Evolutionary conservation across 116 monocot genomes (phyloP), one percentile per base, ranked within the genome.

Genomic region (Trichopus zeylanicus): DNA sequence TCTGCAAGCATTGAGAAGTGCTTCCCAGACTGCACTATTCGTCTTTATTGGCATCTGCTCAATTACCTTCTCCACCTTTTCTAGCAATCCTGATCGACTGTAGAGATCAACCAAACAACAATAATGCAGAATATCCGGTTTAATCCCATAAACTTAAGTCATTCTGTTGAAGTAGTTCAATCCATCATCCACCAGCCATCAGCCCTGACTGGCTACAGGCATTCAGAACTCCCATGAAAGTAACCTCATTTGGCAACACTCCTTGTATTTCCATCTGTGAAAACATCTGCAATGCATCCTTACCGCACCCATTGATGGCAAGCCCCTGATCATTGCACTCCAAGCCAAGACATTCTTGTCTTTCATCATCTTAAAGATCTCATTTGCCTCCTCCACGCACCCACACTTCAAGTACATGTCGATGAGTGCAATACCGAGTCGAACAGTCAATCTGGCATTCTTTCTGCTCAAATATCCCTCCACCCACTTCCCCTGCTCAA

Each of bases 21-120:
- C 33, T 16, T 66, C 72, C 80, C 71, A 72, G 12, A 85, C 59
- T 0, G 59, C 69, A 1, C 35, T 62, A 55, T 80, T 76, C 3
- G 84, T 67, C 51, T 73, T 51, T n/a, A 67, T 38, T 0, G 75
- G 75, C 75, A 75, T 85, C 20, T 34, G 70, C 57, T 51, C 24
- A 7, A 85, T 63, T 13, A 85, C 51, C 4, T 70, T 66, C 51
- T 62, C 37, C 2, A 86, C 86, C 39, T 82, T 26, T 4, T 61
- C 31, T 26, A 91, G 31, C 29, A 69, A 48, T 8, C 82, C 82
- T 11, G 76, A 70, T 51, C 79, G 70, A 12, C 78, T 64, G 12
- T 74, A 71, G 38, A 85, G 57, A 57, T 85, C 84, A 28, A 84
- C 76, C 46, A 85, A 11, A 66, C 84, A 84, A 19, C 84, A 67